Percentiles rank a stretch among this genome's conserved stretches.
Conservation (phyloP, 2,329 filamentous ascomycete genomes). For the Grosmannia clavigera region DNA sequence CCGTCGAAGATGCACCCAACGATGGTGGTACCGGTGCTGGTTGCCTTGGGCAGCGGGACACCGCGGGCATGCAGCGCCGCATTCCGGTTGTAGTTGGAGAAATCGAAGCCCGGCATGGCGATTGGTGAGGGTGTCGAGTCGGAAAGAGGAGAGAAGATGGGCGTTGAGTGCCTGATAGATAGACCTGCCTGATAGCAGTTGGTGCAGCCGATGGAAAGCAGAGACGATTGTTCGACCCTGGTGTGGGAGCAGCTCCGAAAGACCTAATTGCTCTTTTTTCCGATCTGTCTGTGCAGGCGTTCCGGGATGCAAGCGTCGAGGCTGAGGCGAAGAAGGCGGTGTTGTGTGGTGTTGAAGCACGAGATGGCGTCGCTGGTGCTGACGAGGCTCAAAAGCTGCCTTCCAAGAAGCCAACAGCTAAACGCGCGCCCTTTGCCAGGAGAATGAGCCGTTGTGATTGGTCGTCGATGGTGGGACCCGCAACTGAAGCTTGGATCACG, state of each 20-base stretch:
- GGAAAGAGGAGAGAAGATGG: not conserved
- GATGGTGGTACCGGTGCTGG: constrained; percentile 97
- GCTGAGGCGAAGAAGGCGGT: not conserved
- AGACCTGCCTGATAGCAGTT: not conserved
- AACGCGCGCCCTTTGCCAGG: constrained; percentile 7
- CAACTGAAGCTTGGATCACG: not conserved
- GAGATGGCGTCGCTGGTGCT: constrained; percentile 16
- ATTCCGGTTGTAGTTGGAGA: constrained; percentile 99
- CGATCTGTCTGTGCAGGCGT: not conserved
- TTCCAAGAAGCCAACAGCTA: constrained; percentile 16
- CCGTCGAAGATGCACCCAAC: constrained; percentile 95
- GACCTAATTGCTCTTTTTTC: not conserved
- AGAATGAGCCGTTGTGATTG: constrained; percentile 1
- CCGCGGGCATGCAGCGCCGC: constrained; percentile 86
- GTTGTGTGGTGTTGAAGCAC: not conserved
- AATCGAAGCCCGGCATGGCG: constrained; percentile 94
- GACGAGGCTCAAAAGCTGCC: constrained; percentile 43
- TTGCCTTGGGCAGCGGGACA: constrained; percentile 91
- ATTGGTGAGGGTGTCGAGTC: not conserved
- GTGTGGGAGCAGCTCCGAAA: not conserved
- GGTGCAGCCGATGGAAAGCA: not conserved
- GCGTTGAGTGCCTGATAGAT: not conserved
- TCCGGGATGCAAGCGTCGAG: not conserved
- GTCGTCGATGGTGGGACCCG: not conserved
- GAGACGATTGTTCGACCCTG: not conserved